Conservation (phyloP, 2,329 filamentous ascomycete species). For the Monilinia polystroma region DNA sequence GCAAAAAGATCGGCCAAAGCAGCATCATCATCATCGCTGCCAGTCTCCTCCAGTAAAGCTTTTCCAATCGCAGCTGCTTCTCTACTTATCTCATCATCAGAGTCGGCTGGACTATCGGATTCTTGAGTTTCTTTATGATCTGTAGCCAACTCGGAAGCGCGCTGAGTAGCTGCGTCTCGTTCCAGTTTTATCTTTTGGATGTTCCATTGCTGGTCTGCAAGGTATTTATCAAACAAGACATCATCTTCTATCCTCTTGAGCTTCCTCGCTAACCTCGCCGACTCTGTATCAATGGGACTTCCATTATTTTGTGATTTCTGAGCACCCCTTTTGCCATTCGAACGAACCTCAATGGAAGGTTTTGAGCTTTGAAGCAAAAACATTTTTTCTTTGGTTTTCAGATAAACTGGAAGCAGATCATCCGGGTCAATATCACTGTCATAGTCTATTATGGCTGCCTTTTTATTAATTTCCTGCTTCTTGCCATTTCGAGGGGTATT, state of each 20-base stretch:
- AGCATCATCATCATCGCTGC: slow-evolving; percentile 55
- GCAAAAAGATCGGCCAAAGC: slow-evolving; percentile 57
- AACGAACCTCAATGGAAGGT: slow-evolving; percentile 43
- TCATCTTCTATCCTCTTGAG: slow-evolving; percentile 75
- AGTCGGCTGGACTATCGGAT: slow-evolving; percentile 42
- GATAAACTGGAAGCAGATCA: slow-evolving; percentile 70
- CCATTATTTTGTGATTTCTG: slow-evolving; percentile 26
- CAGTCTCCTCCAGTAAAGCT: slow-evolving; percentile 56
- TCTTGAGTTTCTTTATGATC: slow-evolving; percentile 34
- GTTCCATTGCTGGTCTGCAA: slow-evolving; percentile 67
- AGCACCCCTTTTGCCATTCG: slow-evolving; percentile 23
- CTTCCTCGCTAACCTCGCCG: slow-evolving; percentile 69
- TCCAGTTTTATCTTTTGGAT: slow-evolving; percentile 58
- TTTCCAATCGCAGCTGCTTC: slow-evolving; percentile 60
- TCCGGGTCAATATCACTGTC: slow-evolving; percentile 75
- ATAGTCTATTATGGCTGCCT: slow-evolving; percentile 46
- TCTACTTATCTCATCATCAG: slow-evolving; percentile 49
- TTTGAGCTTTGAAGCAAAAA: slow-evolving; percentile 58
- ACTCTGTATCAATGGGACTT: slow-evolving; percentile 42
- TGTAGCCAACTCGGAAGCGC: slow-evolving; percentile 36
- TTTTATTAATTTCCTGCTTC: slow-evolving; percentile 29
- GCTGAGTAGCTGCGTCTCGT: slow-evolving; percentile 56
- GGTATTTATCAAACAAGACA: slow-evolving; percentile 67
- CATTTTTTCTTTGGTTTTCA: slow-evolving; percentile 70
- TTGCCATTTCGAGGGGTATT: slow-evolving; percentile 27